phyloP scores from a whole-genome alignment of 495 filamentous ascomycete genomes.

The Neurospora sublineolata region DNA sequence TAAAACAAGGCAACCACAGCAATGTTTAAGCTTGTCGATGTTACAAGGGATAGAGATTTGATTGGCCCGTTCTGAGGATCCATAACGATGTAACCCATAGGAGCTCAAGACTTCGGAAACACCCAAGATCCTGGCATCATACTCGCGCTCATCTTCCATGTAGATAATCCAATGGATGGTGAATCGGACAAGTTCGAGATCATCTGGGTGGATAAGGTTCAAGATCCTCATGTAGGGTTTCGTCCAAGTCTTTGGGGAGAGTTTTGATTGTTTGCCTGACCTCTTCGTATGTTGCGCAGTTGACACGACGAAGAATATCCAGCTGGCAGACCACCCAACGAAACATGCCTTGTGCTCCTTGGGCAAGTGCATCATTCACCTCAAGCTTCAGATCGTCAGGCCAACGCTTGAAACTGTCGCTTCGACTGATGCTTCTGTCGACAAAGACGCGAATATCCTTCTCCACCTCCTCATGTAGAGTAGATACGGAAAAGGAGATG shows the following conservation, averaged over 20 bases:
- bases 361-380: conserved; percentile 17
- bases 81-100: background rate
- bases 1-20: background rate
- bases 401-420: conserved; percentile 15
- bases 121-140: background rate
- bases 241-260: conserved; percentile 28
- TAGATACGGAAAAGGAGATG: conserved; percentile 16
- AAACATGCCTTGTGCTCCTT: conserved; percentile 33
- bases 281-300: background rate
- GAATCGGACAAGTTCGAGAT: conserved; percentile 13
- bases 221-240: conserved; percentile 30
- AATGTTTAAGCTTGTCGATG: background rate
- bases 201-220: conserved; percentile 10
- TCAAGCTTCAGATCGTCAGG: conserved; percentile 9
- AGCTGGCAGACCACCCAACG: conserved; percentile 37
- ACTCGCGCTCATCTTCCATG: fast-evolving
- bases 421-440: conserved; percentile 7
- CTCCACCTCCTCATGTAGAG: conserved; percentile 24
- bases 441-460: conserved; percentile 26
- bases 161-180: conserved; percentile 2
- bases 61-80: background rate
- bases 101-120: background rate
- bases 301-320: conserved; percentile 22
- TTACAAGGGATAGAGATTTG: background rate
- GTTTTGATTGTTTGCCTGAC: conserved; percentile 17